Conservation (phyloP, 2,329 filamentous ascomycete genomes). For the Gaeumannomyces tritici region DNA sequence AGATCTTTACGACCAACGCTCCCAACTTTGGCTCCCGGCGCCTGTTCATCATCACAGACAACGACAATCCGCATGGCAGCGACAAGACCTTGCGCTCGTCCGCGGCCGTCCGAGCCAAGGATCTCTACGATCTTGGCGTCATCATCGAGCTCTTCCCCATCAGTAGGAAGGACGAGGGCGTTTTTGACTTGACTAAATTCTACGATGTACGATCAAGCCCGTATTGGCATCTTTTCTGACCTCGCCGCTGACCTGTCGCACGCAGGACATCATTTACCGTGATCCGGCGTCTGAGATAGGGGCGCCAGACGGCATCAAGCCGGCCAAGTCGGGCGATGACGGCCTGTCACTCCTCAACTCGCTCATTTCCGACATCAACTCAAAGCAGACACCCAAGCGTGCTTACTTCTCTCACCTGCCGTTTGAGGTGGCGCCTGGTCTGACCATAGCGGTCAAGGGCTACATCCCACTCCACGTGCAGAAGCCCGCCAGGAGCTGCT, state of each 20-base stretch:
- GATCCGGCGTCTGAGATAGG: conserved; percentile 63
- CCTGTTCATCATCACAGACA: conserved; percentile 93
- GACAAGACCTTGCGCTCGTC: conserved; percentile 66
- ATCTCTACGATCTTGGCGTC: conserved; percentile 88
- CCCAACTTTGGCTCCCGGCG: conserved; percentile 88
- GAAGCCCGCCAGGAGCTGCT: conserved; percentile 70
- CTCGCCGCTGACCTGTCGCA: conserved; percentile 2
- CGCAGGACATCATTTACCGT: conserved; percentile 81
- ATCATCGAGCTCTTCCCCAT: conserved; percentile 91
- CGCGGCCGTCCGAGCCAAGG: conserved; percentile 81
- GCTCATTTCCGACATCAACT: conserved; percentile 88
- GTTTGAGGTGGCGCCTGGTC: conserved; percentile 74
- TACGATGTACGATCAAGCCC: conserved; percentile 61
- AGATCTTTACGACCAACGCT: conserved; percentile 90
- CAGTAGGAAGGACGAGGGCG: conserved; percentile 50
- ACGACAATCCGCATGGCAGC: conserved; percentile 71
- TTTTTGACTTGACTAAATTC: conserved; percentile 75
- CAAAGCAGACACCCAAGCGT: conserved; percentile 76
- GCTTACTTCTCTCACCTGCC: conserved; percentile 80
- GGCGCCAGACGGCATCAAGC: conserved; percentile 44
- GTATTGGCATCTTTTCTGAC: too few species aligned
- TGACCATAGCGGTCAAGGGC: conserved; percentile 86
- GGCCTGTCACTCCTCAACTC: conserved; percentile 58
- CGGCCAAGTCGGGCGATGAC: conserved; percentile 47
- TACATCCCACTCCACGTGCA: conserved; percentile 85